Evolutionary conservation across 345 rosid species (phyloP), one percentile per base, ranked within the genome.

Genomic region (Pugionium cornutum): DNA sequence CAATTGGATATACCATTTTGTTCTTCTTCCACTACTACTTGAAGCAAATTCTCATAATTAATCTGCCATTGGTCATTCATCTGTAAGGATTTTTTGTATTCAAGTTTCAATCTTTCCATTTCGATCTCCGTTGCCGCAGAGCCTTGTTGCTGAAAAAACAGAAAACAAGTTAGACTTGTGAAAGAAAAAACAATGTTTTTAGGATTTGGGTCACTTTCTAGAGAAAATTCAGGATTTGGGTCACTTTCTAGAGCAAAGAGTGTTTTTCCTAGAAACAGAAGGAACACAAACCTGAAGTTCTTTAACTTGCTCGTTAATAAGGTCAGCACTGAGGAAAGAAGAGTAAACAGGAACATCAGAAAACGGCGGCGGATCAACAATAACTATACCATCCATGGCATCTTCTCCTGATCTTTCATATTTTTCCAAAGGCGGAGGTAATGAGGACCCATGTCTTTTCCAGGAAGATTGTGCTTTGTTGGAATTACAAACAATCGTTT

Each of bases 361-460:
- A 53, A 64, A 11, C 36, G 66, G 68, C 7, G 66, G 77, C 26
- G 91, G 90, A 43, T 72, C 60, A 49, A 85, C 57, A 1, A 74
- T 76, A 9, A 79, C 66, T 33, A 60, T 74, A 43, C 73, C 33
- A 41, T 71, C 80, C 51, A 46, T 37, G 8, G 57, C 66, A 61
- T 78, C 86, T 67, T 85, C 89, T 3, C 55, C 63, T 44, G 77
- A 36, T 66, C 64, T 78, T 46, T 74, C 67, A 62, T 78, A 83
- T 78, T 82, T 92, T 26, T 81, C 77, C 54, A 90, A 69, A n/a
- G 92, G 83, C 5, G 95, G 96, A 2, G 86, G 81, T 35, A 82
- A 69, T 35, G 40, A 53, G 40, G 73, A 68, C 29, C 77, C 81
- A 3, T 75, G 86, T 74, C 74, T 80, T 75, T 80, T 92, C 53